Evolutionary conservation across 176 grass and related monocot species (phyloP), one percentile per base, ranked within the genome.

Genomic region (sorghum (Sorghum bicolor)): DNA sequence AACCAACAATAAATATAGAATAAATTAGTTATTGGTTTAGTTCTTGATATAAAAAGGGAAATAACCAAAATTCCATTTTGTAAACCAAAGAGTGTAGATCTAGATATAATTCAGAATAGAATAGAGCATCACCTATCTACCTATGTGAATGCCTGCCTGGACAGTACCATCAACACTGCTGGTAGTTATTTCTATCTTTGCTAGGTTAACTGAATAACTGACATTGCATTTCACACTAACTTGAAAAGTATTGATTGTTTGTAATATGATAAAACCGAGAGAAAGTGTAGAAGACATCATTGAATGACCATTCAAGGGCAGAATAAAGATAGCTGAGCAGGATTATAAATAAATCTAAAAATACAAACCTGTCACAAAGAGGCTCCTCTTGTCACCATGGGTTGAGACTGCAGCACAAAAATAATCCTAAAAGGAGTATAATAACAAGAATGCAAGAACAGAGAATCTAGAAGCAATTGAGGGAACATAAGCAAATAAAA

Each of bases 201-300:
- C 95, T 63, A 98, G 31, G 82, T 78, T 80, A 67, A 95, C 89
- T 81, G 92, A 93, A n/a, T n/a, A n/a, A n/a, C n/a, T n/a, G n/a
- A n/a, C n/a, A n/a, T n/a, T n/a, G n/a, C 95, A 95, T 98, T 40
- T n/a, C n/a, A 95, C 90, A 45, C 95, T 98, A 52, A 95, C 92
- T 93, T 98, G 92, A 84, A 95, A 98, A 71, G 92, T 91, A 88
- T 93, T 72, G 6, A 98, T 95, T 43, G 94, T 95, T 91, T 98
- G 84, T 41, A 82, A 9, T 24, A 89, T n/a, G 40, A 70, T n/a
- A n/a, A n/a, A n/a, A n/a, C n/a, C n/a, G n/a, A n/a, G n/a, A n/a
- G n/a, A n/a, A n/a, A n/a, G n/a, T n/a, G n/a, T n/a, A n/a, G n/a
- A n/a, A n/a, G n/a, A n/a, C n/a, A n/a, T n/a, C n/a, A n/a, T n/a